These are phyloP conservation scores for Nemania abortiva DNA, from an alignment of 2,329 filamentous ascomycete genomes.

Conservation along the genomic window DNA sequence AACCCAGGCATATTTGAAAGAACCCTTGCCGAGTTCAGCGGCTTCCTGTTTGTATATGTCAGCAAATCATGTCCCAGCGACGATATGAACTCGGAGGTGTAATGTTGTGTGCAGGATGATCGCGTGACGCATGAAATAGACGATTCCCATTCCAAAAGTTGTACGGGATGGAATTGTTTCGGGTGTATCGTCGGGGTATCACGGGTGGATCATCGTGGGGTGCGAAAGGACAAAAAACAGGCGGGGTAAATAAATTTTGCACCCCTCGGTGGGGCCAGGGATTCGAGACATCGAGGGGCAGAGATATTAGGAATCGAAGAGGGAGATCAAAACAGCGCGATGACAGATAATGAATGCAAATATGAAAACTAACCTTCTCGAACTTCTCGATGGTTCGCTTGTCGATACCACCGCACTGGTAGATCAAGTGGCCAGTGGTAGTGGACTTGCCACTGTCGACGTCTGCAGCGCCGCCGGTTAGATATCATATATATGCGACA, in stretches of 20 bases:
- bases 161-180: neutral
- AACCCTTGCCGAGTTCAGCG: conserved; percentile 99
- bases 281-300: conserved; percentile 25
- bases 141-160: neutral
- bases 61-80: conserved; percentile 13
- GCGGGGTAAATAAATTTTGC: conserved; percentile 50
- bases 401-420: conserved; percentile 99
- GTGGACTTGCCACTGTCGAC: conserved; percentile 65
- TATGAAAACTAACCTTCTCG: conserved; percentile 87
- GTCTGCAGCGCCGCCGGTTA: conserved; percentile 43
- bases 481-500: conserved; percentile 26
- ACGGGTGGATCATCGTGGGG: conserved; percentile 15
- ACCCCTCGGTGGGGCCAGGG: conserved; percentile 47
- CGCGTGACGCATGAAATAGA: neutral
- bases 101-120: neutral
- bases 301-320: conserved; percentile 10
- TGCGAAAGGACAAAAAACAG: conserved; percentile 26
- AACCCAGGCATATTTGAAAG: conserved; percentile 99
- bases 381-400: conserved; percentile 99
- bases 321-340: conserved; percentile 37
- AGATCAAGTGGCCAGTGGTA: conserved; percentile 91
- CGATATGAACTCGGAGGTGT: neutral
- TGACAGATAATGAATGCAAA: neutral
- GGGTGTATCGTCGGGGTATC: conserved; percentile 8
- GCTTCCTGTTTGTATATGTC: conserved; percentile 77